Evolutionary conservation across 164 flowering plant genomes (phyloP), one percentile per base, ranked within the genome.

Genomic region (Cinnamomum micranthum): DNA sequence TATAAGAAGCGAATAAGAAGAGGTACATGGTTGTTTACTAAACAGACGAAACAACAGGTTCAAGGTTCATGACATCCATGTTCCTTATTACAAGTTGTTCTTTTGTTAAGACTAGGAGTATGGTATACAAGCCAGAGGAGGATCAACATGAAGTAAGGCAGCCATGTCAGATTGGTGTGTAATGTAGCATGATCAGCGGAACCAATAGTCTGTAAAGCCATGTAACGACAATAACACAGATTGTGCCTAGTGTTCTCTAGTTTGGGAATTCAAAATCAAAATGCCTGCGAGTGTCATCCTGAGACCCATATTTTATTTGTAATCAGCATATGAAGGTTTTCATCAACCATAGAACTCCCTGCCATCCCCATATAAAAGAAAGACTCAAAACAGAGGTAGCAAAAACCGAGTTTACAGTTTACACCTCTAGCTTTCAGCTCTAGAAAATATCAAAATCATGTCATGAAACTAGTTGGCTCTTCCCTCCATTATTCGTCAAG

Each of bases 171-270:
- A 71, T 23, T 71, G 50, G 41, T 2, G 28, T 27, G 28, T 27
- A 27, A 27, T 73, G 68, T 69, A 72, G 58, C 67, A 64, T 50
- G 41, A 24, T 55, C 74, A 73, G 24, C 15, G 69, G 75, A 78
- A 50, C 72, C 63, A 73, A 72, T 69, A 27, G 25, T 33, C 60
- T 66, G 71, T 81, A 78, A 73, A 76, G 69, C 65, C 67, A 76
- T 23, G 72, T 19, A 73, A 62, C 25, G 76, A 71, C 76, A 81
- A 81, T 62, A 65, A 71, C 74, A 72, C 74, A 71, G 47, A 52
- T 13, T 25, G n/a, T 65, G 64, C 24, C 66, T 71, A 50, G 52
- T 60, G 63, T 65, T 65, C 24, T 73, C 47, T 25, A 24, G 70
- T 28, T 73, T 68, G 50, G 70, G 70, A 50, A 73, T 50, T 51